phyloP scores from a whole-genome alignment of 805 yeast genomes.

The Ogataea neopini region DNA sequence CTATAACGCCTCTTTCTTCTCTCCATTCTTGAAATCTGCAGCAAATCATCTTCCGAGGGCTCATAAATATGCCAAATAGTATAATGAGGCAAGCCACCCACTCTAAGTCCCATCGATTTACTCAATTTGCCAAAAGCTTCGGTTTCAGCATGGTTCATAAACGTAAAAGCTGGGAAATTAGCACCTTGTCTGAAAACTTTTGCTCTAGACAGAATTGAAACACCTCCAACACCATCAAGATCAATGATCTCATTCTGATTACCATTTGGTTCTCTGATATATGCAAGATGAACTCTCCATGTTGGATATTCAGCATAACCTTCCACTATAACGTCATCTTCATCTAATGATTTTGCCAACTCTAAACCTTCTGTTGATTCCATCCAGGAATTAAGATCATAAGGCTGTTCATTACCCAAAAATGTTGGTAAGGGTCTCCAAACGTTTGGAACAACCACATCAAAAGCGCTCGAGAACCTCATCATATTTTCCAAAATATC shows the following conservation, averaged over 20 bases:
- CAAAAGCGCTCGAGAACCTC: conserved; percentile 57
- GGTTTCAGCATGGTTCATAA: conserved; percentile 83
- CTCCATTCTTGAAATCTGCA: conserved; percentile 67
- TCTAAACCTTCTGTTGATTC: conserved; percentile 79
- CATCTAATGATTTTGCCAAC: conserved; percentile 62
- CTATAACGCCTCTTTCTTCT: conserved; percentile 53
- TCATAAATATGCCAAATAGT: conserved; percentile 90
- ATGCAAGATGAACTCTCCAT: conserved; percentile 80
- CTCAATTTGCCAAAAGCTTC: conserved; percentile 88
- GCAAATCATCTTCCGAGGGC: conserved; percentile 82
- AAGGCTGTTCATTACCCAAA: conserved; percentile 88
- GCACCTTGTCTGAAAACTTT: conserved; percentile 73
- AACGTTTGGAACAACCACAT: conserved; percentile 82
- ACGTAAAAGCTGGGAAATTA: conserved; percentile 84
- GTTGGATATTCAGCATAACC: conserved; percentile 88
- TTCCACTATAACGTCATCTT: conserved; percentile 85
- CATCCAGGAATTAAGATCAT: conserved; percentile 95
- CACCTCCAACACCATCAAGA: conserved; percentile 87
- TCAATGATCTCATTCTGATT: conserved; percentile 63
- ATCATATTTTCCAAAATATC: conserved; percentile 72
- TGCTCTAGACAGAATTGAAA: conserved; percentile 75
- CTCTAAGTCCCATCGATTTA: conserved; percentile 72
- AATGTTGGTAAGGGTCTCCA: conserved; percentile 97
- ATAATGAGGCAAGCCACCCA: conserved; percentile 88
- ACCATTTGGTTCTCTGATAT: conserved; percentile 62